phyloP scores from a whole-genome alignment of 2,329 filamentous ascomycete species.

The Colletotrichum tanaceti region DNA sequence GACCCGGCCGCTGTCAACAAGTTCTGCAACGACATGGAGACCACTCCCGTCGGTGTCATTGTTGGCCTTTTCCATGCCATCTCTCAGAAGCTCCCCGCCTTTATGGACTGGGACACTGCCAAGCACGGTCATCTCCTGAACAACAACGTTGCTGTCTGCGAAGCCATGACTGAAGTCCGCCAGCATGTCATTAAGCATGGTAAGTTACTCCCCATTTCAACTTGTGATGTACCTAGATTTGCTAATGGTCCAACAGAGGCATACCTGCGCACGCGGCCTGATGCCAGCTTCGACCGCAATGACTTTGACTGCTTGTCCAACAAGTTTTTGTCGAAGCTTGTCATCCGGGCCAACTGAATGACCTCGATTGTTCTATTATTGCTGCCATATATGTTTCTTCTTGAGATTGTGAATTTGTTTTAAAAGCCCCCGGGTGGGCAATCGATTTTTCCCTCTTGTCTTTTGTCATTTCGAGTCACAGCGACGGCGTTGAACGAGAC shows the following conservation, averaged over 20 bases:
- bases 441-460: conserved; percentile 6
- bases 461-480: conserved; percentile 42
- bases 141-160: conserved; percentile 92
- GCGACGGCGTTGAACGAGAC: conserved; percentile 42
- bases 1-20: conserved; percentile 87
- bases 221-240: background rate
- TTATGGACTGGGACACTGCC: conserved; percentile 92
- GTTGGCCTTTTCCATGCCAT: conserved; percentile 98
- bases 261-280: conserved; percentile 84
- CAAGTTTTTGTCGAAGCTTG: conserved; percentile 96
- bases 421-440: conserved; percentile 30
- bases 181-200: conserved; percentile 93
- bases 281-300: conserved; percentile 85
- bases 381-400: conserved; percentile 35
- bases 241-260: conserved; percentile 73
- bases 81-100: conserved; percentile 92
- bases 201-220: conserved; percentile 61
- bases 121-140: conserved; percentile 92
- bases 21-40: conserved; percentile 98
- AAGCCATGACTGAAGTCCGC: conserved; percentile 95
- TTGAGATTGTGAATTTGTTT: conserved; percentile 23
- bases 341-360: conserved; percentile 88
- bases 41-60: conserved; percentile 93
- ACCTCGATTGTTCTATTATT: conserved; percentile 38
- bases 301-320: conserved; percentile 97